Percentiles rank a stretch among this genome's conserved stretches.
These are phyloP conservation scores for Kodamaea alishanica DNA, from an alignment of 1,139 yeast species.

Conservation along the genomic window DNA sequence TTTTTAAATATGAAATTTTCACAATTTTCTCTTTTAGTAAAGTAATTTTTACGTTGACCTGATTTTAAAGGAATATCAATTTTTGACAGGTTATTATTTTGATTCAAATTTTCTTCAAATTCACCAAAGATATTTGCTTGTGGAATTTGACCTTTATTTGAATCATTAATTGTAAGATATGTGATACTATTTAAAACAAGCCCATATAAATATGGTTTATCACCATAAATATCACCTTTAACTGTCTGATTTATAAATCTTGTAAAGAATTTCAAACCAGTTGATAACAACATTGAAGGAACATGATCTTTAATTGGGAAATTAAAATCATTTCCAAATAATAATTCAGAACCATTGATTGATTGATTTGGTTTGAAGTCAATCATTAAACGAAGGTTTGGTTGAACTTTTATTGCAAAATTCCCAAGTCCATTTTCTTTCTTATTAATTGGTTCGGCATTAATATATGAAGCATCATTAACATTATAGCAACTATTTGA, in stretches of 20 bases:
- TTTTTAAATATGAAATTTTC: conserved; percentile 30
- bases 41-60: conserved; percentile 32
- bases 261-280: conserved; percentile 52
- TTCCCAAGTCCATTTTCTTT: conserved; percentile 8
- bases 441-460: conserved; percentile 21
- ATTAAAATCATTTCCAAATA: conserved; percentile 70
- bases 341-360: conserved; percentile 48
- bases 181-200: conserved; percentile 58
- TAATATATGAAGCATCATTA: conserved; percentile 28
- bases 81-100: background rate
- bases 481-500: conserved; percentile 33
- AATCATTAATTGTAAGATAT: conserved; percentile 23
- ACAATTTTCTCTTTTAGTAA: conserved; percentile 28
- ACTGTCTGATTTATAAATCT: conserved; percentile 64
- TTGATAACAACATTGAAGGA: conserved; percentile 45
- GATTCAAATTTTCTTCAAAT: too few species aligned
- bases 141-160: background rate
- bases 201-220: conserved; percentile 62
- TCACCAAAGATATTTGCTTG: background rate
- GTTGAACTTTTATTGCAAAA: conserved; percentile 11
- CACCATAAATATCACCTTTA: conserved; percentile 59
- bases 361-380: conserved; percentile 39
- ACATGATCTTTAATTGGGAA: conserved; percentile 56
- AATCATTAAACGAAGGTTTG: conserved; percentile 36
- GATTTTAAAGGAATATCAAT: conserved; percentile 23